A percentile compares a stretch with the other conserved stretches of the same genome.
Evolutionary conservation across 192 early-diverging fungal genomes (phyloP).

Genomic region (Coemansia sp.): DNA sequence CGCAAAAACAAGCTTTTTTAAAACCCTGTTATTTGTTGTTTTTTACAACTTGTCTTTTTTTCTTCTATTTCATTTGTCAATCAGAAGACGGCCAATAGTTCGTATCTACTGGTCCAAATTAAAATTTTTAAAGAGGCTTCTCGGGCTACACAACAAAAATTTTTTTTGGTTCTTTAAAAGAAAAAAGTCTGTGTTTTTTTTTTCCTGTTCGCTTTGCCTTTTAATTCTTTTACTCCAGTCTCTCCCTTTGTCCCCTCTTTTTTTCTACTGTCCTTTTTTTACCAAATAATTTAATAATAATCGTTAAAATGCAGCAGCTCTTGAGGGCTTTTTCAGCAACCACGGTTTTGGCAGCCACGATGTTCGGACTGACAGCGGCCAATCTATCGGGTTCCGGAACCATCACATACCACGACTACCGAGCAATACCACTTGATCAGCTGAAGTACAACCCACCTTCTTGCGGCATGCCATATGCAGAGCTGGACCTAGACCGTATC

Average conservation of each 20-base stretch:
- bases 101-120: too few relatives aligned
- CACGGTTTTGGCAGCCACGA: constrained; percentile 1
- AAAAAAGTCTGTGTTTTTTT: too few relatives aligned
- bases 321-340: background rate
- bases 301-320: background rate
- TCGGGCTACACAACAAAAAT: too few relatives aligned
- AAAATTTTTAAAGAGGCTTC: too few relatives aligned
- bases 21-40: too few relatives aligned
- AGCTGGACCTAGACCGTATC: constrained; percentile 56
- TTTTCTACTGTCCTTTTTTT: background rate
- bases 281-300: background rate
- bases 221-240: background rate
- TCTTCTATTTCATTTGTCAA: too few relatives aligned
- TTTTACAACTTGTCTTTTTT: too few relatives aligned
- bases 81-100: too few relatives aligned
- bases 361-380: constrained; percentile 11
- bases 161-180: too few relatives aligned
- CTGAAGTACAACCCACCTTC: constrained; percentile 55
- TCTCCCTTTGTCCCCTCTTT: background rate
- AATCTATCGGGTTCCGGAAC: constrained; percentile 37
- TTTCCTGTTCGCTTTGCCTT: too few relatives aligned
- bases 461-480: constrained; percentile 59
- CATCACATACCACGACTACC: constrained; percentile 55
- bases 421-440: constrained; percentile 30
- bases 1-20: too few relatives aligned